Evolutionary conservation across 1,284 basidiomycete species (phyloP).

Genomic region (Boletellus deceptivus): DNA sequence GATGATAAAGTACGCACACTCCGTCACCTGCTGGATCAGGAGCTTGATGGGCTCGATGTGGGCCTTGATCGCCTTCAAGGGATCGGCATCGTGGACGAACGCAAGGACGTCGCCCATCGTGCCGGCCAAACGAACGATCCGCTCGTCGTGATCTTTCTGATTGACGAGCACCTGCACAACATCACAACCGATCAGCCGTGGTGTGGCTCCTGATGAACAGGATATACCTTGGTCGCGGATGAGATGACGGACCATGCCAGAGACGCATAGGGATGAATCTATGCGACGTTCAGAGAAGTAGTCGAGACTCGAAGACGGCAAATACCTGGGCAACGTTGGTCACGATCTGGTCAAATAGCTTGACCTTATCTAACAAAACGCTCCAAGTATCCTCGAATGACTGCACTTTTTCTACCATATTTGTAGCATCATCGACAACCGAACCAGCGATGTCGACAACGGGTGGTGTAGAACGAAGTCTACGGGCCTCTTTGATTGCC

Average conservation of each 20-base stretch:
- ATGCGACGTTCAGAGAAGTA: background rate
- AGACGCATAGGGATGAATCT: background rate
- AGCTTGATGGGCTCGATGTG: background rate
- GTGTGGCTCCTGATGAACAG: background rate
- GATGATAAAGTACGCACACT: background rate
- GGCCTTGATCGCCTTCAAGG: background rate
- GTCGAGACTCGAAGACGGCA: background rate
- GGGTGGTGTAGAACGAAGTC: no score
- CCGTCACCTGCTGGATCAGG: background rate
- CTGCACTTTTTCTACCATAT: background rate
- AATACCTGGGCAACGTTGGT: background rate
- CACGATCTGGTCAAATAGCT: background rate
- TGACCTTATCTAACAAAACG: background rate
- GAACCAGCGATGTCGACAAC: no score
- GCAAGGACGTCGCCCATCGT: background rate
- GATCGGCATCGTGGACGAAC: background rate
- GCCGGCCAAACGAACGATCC: background rate
- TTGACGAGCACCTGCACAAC: background rate
- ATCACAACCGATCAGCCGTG: background rate
- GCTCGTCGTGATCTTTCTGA: background rate
- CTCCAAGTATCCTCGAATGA: background rate
- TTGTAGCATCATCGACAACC: background rate
- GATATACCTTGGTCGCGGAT: background rate
- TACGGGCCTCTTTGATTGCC: no score
- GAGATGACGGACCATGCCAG: background rate